phyloP scores from a whole-genome alignment of 352 stramenopile genomes.

The Phytophthora brassicae region DNA sequence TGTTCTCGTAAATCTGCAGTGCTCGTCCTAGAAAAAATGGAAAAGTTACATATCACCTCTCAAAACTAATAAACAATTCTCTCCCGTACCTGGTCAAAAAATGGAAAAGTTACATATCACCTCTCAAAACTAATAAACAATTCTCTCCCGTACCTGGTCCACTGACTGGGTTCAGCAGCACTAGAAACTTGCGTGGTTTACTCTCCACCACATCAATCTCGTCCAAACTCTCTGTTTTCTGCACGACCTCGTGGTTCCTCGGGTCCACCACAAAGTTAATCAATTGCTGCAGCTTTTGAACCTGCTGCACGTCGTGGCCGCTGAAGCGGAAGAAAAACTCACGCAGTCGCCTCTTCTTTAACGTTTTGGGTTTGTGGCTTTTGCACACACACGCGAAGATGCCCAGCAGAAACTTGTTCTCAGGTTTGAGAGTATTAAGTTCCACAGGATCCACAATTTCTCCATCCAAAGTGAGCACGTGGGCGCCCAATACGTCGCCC shows the following conservation, averaged over 20 bases:
- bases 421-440: background rate
- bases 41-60: background rate
- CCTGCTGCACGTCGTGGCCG: constrained; percentile 36
- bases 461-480: constrained; percentile 49
- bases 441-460: constrained; percentile 36
- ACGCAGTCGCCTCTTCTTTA: constrained; percentile 44
- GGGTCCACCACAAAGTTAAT: constrained; percentile 62
- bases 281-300: constrained; percentile 34
- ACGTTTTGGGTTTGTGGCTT: constrained; percentile 21
- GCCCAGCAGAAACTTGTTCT: constrained; percentile 41
- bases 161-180: constrained; percentile 77
- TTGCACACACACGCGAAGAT: constrained; percentile 49
- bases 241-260: constrained; percentile 29
- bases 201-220: constrained; percentile 27
- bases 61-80: background rate
- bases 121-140: background rate
- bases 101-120: background rate
- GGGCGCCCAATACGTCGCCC: constrained; percentile 54
- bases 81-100: no score
- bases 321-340: constrained; percentile 57
- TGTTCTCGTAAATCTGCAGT: constrained; percentile 52
- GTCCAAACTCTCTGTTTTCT: constrained; percentile 30
- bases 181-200: constrained; percentile 46
- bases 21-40: constrained; percentile 34
- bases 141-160: constrained; percentile 36